Evolutionary conservation across 2,329 filamentous ascomycete genomes (phyloP).

Genomic region (Colletotrichum nymphaeae): DNA sequence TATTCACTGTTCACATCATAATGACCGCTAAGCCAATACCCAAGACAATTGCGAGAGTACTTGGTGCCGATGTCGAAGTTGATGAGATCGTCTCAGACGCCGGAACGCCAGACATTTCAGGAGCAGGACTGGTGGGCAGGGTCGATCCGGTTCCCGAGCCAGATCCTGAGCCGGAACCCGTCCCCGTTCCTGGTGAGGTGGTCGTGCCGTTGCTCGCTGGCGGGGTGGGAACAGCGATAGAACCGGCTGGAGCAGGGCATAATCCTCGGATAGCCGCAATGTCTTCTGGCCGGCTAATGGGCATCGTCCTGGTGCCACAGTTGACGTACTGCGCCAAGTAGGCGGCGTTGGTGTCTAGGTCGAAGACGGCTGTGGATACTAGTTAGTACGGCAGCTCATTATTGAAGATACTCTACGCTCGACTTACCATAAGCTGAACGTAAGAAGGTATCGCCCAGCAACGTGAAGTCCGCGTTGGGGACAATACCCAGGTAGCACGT

Average conservation of each 20-base stretch:
- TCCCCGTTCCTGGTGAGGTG: not conserved
- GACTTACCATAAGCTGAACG: slow-evolving; percentile 63
- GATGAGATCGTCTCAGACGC: slow-evolving; percentile 9
- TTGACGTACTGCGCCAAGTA: slow-evolving; percentile 64
- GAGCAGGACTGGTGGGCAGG: slow-evolving; percentile 1
- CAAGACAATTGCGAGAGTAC: not conserved
- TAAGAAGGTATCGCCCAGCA: slow-evolving; percentile 70
- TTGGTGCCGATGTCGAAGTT: not conserved
- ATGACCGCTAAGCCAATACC: not conserved
- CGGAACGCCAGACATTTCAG: slow-evolving; percentile 8
- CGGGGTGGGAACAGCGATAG: not conserved
- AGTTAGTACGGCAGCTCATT: not conserved
- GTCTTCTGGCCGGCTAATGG: slow-evolving; percentile 25
- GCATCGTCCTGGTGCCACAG: slow-evolving; percentile 53
- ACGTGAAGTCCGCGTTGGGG: slow-evolving; percentile 57
- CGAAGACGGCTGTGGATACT: slow-evolving; percentile 56
- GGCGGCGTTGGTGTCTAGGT: slow-evolving; percentile 59
- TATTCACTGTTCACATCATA: not conserved
- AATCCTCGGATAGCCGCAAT: slow-evolving; percentile 29
- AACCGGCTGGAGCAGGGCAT: not conserved
- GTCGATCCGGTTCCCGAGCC: not conserved
- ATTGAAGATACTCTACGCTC: not conserved
- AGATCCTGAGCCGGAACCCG: not conserved
- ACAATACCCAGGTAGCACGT: slow-evolving; percentile 63
- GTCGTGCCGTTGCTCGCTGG: slow-evolving; percentile 17